A percentile compares a stretch with the other conserved stretches of the same genome.
Evolutionary conservation across 495 filamentous ascomycete species (phyloP).

Genomic region (Tuber magnatum): DNA sequence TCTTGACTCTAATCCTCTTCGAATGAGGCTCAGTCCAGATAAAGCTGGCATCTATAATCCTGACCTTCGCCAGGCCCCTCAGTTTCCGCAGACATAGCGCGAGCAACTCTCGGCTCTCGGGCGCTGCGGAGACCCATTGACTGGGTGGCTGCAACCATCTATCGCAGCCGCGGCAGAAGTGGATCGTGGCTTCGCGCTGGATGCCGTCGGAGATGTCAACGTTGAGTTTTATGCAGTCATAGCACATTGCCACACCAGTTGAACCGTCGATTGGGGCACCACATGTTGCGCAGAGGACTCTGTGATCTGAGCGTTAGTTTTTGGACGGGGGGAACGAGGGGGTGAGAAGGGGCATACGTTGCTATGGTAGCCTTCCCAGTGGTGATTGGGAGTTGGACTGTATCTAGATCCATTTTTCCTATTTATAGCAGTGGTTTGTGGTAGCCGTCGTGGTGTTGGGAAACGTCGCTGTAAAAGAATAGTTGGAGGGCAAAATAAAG

Average conservation of each 20-base stretch:
- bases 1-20: slow-evolving; percentile 78
- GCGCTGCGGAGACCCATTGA: slow-evolving; percentile 73
- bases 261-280: slow-evolving; percentile 89
- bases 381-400: slow-evolving; percentile 23
- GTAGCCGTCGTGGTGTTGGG: neutral
- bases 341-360: slow-evolving; percentile 13
- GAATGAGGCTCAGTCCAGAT: slow-evolving; percentile 99
- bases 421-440: neutral
- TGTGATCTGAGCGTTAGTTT: slow-evolving; percentile 39
- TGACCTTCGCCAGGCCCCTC: slow-evolving; percentile 70
- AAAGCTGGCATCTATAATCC: slow-evolving; percentile 91
- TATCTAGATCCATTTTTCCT: slow-evolving; percentile 29
- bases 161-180: slow-evolving; percentile 85
- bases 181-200: slow-evolving; percentile 71
- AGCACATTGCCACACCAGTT: slow-evolving; percentile 76
- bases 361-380: slow-evolving; percentile 21
- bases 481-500: neutral
- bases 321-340: neutral
- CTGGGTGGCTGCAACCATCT: slow-evolving; percentile 83
- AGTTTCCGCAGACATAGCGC: slow-evolving; percentile 81
- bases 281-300: slow-evolving; percentile 91
- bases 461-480: neutral
- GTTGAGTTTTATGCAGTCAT: slow-evolving; percentile 86
- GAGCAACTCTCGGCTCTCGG: slow-evolving; percentile 80
- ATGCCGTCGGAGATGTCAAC: slow-evolving; percentile 92